These are phyloP conservation scores for Aspergillus brasiliensis DNA, from an alignment of 2,329 filamentous ascomycete species.

Conservation along the genomic window DNA sequence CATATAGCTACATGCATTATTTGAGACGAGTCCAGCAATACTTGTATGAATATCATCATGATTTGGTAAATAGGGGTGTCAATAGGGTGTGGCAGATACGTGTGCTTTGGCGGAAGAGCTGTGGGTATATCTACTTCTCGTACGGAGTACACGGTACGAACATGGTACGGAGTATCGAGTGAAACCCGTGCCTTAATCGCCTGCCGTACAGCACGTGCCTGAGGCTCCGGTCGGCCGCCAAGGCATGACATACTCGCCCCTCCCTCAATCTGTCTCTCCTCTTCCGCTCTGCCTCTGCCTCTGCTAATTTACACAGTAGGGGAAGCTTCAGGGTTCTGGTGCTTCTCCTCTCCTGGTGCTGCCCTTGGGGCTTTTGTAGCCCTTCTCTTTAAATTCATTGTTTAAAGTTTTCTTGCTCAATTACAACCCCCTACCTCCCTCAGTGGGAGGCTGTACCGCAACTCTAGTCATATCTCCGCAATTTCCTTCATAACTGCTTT, in stretches of 20 bases:
- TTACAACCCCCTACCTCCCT: not conserved
- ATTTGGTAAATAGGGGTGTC: too few species aligned
- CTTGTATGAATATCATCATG: too few species aligned
- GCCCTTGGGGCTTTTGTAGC: slow-evolving; percentile 18
- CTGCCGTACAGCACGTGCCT: not conserved
- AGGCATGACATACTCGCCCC: not conserved
- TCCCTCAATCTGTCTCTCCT: slow-evolving; percentile 10
- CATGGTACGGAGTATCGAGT: too few species aligned
- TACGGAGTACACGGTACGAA: too few species aligned
- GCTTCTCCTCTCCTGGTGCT: slow-evolving; percentile 21
- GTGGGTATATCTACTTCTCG: too few species aligned
- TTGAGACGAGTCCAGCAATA: too few species aligned
- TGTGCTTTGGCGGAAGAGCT: too few species aligned
- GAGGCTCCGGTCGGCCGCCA: not conserved
- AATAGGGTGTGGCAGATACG: too few species aligned
- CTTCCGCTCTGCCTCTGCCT: slow-evolving; percentile 18
- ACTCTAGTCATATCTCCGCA: slow-evolving; percentile 18
- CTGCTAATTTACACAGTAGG: slow-evolving; percentile 13
- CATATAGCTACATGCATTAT: too few species aligned
- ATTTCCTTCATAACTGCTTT: slow-evolving; percentile 21
- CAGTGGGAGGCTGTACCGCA: slow-evolving; percentile 6
- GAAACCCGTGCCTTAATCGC: not conserved
- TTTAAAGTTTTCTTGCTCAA: not conserved
- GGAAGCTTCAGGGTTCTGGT: slow-evolving; percentile 23
- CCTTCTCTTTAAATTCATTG: not conserved